Evolutionary conservation across 78 protist species (phyloP), one percentile per base, ranked within the genome.

Genomic region (Chrysochromulina parva): DNA sequence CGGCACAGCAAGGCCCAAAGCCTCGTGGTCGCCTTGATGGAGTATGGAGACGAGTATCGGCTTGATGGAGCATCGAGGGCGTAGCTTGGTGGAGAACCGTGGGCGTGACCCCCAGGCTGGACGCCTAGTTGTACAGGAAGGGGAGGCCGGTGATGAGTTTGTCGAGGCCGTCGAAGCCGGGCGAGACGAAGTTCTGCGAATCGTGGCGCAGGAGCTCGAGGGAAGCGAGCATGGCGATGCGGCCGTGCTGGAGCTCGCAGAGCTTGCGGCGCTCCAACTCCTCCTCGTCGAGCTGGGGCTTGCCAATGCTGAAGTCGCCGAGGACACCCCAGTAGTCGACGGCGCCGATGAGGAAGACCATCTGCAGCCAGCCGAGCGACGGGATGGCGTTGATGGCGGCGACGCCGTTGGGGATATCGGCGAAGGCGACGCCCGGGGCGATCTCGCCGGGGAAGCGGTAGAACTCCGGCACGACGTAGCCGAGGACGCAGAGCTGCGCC

Each of bases 151-250:
- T 74, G 82, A 74, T 38, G 26, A 74, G 55, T 53, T 38, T 28
- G 82, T 74, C 57, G 28, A 74, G 52, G 82, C 82, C 82, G 24
- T 74, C 82, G 82, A 74, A 74, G n/a, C 82, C 82, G 5, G 82
- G 82, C 53, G 1, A 1, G 24, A 74, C 82, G 55, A 74, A 48
- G 82, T 74, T 74, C 55, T 74, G 82, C 58, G 82, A 28, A 57
- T 74, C 82, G 82, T 74, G 82, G 82, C 82, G 82, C 5, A 74
- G 82, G 26, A 74, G 82, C 82, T 74, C 82, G 57, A 74, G 55
- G 57, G 22, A 48, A 22, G 82, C 82, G n/a, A 74, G 19, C 82
- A 74, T 74, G 13, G 82, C 82, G 57, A 74, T 53, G n/a, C 82
- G 82, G 55, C 82, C 82, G 82, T 74, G 82, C 55, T 74, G 82